Conservation (phyloP, 2,329 filamentous ascomycete species). For the Aureobasidium sp. region DNA sequence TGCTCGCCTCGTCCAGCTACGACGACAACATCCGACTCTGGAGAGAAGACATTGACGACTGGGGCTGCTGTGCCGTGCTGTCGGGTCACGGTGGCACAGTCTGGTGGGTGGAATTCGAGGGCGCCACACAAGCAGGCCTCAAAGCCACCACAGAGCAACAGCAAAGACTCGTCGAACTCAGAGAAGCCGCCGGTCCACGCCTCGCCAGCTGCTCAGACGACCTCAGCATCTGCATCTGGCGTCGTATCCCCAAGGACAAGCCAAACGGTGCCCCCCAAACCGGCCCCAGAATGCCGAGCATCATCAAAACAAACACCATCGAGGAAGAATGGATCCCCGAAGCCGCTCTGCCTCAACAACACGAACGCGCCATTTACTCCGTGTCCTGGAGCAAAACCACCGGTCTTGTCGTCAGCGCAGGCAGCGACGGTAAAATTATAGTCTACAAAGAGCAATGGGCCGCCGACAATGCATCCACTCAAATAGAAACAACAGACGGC, state of each 20-base stretch:
- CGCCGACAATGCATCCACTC: conserved; percentile 20
- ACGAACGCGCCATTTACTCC: conserved; percentile 76
- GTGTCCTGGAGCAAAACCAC: conserved; percentile 71
- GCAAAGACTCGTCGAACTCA: conserved; percentile 26
- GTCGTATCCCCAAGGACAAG: conserved; percentile 49
- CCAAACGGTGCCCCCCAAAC: conserved; percentile 30
- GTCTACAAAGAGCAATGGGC: conserved; percentile 61
- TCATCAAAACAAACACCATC: conserved; percentile 62
- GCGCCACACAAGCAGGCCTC: conserved; percentile 27
- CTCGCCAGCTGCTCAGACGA: conserved; percentile 84
- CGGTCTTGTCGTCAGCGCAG: conserved; percentile 76
- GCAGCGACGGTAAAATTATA: conserved; percentile 74
- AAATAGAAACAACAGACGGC: conserved; percentile 19
- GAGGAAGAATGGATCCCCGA: conserved; percentile 82
- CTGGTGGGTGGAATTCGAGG: conserved; percentile 71
- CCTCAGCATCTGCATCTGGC: conserved; percentile 70
- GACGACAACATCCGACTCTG: conserved; percentile 86
- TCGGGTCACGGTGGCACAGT: conserved; percentile 78
- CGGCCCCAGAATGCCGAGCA: conserved; percentile 67
- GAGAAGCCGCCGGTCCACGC: conserved; percentile 43
- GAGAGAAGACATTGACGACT: conserved; percentile 86
- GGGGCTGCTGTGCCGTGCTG: conserved; percentile 78
- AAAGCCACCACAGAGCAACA: conserved; percentile 25
- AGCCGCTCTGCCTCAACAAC: conserved; percentile 60
- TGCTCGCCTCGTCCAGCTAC: conserved; percentile 85